These are phyloP conservation scores for Blastocystis sp. DNA, from an alignment of 352 stramenopile genomes.

Conservation along the genomic window DNA sequence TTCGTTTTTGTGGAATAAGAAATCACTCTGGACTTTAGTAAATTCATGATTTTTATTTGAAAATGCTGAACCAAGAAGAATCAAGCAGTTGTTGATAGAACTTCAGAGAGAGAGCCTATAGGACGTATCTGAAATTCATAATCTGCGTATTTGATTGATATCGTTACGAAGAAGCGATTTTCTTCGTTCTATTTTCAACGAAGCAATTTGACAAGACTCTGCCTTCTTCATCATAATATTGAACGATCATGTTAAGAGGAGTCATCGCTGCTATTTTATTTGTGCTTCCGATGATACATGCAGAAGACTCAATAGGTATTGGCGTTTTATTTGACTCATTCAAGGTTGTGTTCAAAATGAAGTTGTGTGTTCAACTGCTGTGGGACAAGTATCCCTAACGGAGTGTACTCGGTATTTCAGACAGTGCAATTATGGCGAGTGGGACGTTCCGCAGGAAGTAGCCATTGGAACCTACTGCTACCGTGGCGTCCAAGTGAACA, in stretches of 20 bases:
- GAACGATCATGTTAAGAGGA: slow-evolving; percentile 32
- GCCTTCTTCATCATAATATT: slow-evolving; percentile 24
- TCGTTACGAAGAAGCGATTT: not conserved
- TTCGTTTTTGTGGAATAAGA: not conserved
- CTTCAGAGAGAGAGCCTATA: too few species aligned
- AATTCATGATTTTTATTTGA: too few species aligned
- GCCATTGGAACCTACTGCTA: slow-evolving; percentile 53
- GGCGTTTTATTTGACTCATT: not conserved
- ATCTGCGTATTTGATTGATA: not conserved
- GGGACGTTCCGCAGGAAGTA: slow-evolving; percentile 18
- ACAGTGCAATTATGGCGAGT: slow-evolving; percentile 38
- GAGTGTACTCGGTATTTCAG: slow-evolving; percentile 56
- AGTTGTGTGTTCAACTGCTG: slow-evolving; percentile 29
- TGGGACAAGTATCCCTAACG: slow-evolving; percentile 3
- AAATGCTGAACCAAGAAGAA: too few species aligned
- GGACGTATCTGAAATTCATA: not conserved
- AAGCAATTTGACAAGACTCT: slow-evolving; percentile 49
- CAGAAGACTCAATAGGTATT: not conserved
- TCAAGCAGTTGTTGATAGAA: too few species aligned
- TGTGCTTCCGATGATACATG: not conserved
- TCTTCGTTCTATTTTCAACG: slow-evolving; percentile 29
- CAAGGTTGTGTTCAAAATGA: slow-evolving; percentile 41
- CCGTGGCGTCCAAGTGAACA: slow-evolving; percentile 16
- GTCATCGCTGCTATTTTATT: not conserved
- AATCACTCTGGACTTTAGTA: too few species aligned